Evolutionary conservation across 2,329 filamentous ascomycete species (phyloP), one percentile per base, ranked within the genome.

Genomic region (Neofusicoccum laricinum): DNA sequence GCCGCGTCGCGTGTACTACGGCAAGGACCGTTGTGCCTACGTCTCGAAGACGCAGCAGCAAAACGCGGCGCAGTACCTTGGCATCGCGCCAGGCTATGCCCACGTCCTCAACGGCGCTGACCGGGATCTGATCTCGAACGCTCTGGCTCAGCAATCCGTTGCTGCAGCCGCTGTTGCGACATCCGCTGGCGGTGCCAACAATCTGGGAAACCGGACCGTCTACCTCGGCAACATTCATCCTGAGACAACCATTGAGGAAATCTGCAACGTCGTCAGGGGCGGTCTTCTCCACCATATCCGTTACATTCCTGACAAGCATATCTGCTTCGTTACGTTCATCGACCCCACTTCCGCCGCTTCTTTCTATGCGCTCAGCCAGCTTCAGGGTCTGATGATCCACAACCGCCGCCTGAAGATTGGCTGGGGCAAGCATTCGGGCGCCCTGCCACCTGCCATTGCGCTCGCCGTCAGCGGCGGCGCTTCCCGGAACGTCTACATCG

Each of bases 31-130:
- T 67, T 99, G 95, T 74, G 95, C 95, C 17, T 99, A 99, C 73
- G 94, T 99, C 61, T 99, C 95, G 66, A 99, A 99, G 86, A 99
- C 95, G 0, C 95, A 99, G 80, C 95, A 99, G 81, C 95, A 99
- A 80, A 99, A 99, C 72, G 95, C 95, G 7, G 95, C 95, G 38
- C 95, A 99, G 79, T 99, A 98, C 76, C 86, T 99, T 25, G 95
- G 95, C 63, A 99, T 99, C 72, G 93, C 95, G 19, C 95, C 95
- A 41, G 94, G 94, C 32, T 97, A 98, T 73, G 93, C 95, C 19
- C 93, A 98, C 76, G 94, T 97, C 77, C 84, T 99, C 69, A 98
- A 97, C 71, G 93, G 93, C 57, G 94, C 94, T 61, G 95, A 99
- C 77, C 92, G 94, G 58, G 95, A 99, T 73, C 84, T 99, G 71